These are phyloP conservation scores for Alternaria angustiovoidea DNA, from an alignment of 2,329 filamentous ascomycete genomes.

Conservation along the genomic window DNA sequence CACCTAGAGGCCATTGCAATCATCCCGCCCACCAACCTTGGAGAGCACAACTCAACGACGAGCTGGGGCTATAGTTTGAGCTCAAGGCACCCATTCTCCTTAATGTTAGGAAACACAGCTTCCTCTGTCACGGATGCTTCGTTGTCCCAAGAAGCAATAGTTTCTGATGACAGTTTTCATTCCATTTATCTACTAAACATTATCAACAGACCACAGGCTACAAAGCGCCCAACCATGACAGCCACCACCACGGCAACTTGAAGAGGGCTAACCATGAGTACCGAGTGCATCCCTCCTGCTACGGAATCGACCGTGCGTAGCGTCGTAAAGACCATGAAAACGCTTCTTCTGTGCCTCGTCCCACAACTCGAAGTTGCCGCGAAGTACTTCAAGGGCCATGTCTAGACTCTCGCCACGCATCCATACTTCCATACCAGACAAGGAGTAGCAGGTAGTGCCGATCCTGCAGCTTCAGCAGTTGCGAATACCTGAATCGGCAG, in stretches of 20 bases:
- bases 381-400: slow-evolving; percentile 29
- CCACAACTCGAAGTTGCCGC: neutral
- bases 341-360: no score
- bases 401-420: slow-evolving; percentile 31
- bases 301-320: no score
- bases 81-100: neutral
- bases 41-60: neutral
- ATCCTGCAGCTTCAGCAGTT: neutral
- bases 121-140: neutral
- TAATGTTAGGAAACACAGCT: neutral
- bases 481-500: neutral
- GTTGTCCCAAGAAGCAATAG: neutral
- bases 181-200: neutral
- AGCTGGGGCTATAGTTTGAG: neutral
- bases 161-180: neutral
- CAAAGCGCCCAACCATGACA: neutral
- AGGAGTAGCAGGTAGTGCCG: neutral
- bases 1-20: neutral
- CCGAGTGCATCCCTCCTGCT: no score
- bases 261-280: no score
- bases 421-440: slow-evolving; percentile 4
- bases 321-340: no score
- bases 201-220: neutral
- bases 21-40: neutral
- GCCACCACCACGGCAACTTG: no score